A percentile compares a stretch with the other conserved stretches of the same genome.
Evolutionary conservation across 768 basidiomycete genomes (phyloP).

Genomic region (Rickenella mellea): DNA sequence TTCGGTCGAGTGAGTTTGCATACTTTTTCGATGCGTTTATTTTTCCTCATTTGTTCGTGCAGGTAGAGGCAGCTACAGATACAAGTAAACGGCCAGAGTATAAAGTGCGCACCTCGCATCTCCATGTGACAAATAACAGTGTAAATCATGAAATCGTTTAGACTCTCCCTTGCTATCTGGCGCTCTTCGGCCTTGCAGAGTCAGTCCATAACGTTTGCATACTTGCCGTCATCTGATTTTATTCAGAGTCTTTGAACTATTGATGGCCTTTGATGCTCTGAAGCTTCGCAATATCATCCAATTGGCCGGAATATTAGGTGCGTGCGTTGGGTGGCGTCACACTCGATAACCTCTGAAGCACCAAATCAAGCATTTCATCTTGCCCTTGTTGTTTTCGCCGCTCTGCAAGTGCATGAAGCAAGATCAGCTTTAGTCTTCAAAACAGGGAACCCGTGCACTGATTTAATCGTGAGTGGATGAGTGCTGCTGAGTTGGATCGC

Average conservation of each 20-base stretch:
- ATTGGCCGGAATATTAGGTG: conserved; percentile 63
- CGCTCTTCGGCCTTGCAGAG: conserved; percentile 78
- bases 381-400: conserved; percentile 63
- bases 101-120: neutral
- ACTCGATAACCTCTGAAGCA: neutral
- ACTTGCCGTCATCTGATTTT: conserved; percentile 3
- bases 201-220: conserved; percentile 22
- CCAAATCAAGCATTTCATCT: conserved; percentile 55
- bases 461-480: conserved; percentile 30
- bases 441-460: conserved; percentile 23
- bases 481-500: neutral
- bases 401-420: conserved; percentile 75
- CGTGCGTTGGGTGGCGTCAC: conserved; percentile 10
- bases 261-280: conserved; percentile 80
- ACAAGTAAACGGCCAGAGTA: neutral
- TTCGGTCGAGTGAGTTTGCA: conserved; percentile 64
- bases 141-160: conserved; percentile 15
- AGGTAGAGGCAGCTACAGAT: conserved; percentile 1
- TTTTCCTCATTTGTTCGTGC: neutral
- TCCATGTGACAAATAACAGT: neutral
- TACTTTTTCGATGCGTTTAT: neutral
- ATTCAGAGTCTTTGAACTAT: conserved; percentile 63
- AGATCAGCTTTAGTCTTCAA: conserved; percentile 39
- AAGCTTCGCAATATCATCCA: conserved; percentile 72
- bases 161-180: conserved; percentile 81